Evolutionary conservation across 2,329 filamentous ascomycete genomes (phyloP), one percentile per base, ranked within the genome.

Genomic region (Zopfia rhizophila): DNA sequence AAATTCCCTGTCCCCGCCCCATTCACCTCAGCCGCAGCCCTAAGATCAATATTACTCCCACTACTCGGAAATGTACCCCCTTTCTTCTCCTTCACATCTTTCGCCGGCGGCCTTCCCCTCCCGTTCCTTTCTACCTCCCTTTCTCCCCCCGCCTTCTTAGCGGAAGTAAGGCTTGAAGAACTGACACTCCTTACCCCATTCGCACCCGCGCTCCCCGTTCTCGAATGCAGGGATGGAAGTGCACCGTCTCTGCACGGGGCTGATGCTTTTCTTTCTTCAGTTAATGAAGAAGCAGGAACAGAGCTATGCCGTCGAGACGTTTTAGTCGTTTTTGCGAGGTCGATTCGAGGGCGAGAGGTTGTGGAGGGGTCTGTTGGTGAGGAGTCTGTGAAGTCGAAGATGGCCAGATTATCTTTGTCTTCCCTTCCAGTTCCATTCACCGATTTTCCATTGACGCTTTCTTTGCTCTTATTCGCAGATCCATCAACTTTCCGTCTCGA

Each of bases 301-400:
- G 67, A 61, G 5, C 67, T 71, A 48, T 73, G 69, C 7, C 70
- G 61, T 16, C 66, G 61, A 19, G 54, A 58, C 28, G 41, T 61
- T 30, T 63, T 63, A 27, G 55, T 56, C 31, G 51, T 53, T 52
- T 61, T 69, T 22, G 60, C 64, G 17, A 64, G 60, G 36, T 65
- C 65, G 45, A 58, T 58, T 25, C 65, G 61, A 28, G 57, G 47
- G 23, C 58, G 55, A n/a, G 41, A 47, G 17, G 51, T 58, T 11
- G 47, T 30, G 3, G 45, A 17, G 22, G 48, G 25, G 11, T 63
- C 58, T 17, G 39, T 54, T 10, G 69, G 64, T 3, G 69, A 69
- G 0, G 68, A 69, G 24, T 68, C 65, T 3, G 55, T 65, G 46
- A 72, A 72, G 48, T 73, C 70, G 50, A 72, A 73, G 14, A 74